Base-by-base conservation (phyloP, 805 yeast genomes). In the Nakazawaea siamensis region DNA sequence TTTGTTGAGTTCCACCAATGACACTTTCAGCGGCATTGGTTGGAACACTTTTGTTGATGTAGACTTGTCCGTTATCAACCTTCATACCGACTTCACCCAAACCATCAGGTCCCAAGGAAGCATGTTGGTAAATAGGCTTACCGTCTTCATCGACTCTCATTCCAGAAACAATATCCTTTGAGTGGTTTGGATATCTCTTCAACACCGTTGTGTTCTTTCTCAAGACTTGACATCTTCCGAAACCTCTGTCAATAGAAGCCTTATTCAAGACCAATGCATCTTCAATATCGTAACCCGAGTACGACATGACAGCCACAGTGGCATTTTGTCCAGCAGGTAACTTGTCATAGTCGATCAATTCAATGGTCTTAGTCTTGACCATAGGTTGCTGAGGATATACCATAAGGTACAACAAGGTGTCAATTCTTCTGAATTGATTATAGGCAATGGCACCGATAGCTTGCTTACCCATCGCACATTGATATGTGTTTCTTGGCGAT, bases 361-460 rank as follows among this genome's bases (percentile, higher is more conserved):
- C 98, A 46, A 92, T 92, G 0, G 98, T 92, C 55, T 87, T 85
- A 4, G 97, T 87, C 62, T 92, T 92, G 18, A 92, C 98, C 97
- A 92, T 85, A 0, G 98, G 98, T 56, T 92, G 97, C 60, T 92
- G 97, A 4, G 98, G 98, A 54, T 92, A 92, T n/a, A 87, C 95
- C 95, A 92, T 84, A 44, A 92, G 67, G 52, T 92, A 92, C 44
- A 92, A 65, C 51, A 92, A 62, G 1, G 98, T 92, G 53, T 92
- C 98, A 46, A 92, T 90, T 58, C 98, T 79, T 54, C 86, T 74
- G 63, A 92, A 84, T 61, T 92, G 98, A 58, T 92, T 92, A 57
- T 92, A 92, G 9, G 94, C 96, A 60, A 92, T 92, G 2, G 97
- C 97, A 47, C 98, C 98, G 58, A 92, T 90, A n/a, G 98, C 98